phyloP scores from a whole-genome alignment of 495 filamentous ascomycete species.

The Penicillium canariense region DNA sequence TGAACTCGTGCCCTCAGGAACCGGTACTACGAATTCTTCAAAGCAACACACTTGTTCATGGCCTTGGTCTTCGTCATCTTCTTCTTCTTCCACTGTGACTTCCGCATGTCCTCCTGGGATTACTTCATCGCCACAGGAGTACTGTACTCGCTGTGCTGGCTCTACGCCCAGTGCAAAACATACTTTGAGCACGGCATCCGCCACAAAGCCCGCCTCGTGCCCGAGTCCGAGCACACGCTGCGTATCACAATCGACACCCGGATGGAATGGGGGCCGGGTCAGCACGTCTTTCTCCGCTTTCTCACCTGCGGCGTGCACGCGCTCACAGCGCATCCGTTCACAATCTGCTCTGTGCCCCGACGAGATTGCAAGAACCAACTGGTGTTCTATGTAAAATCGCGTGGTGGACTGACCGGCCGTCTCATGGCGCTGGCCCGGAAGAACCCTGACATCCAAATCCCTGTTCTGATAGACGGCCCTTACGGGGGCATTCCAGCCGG shows the following conservation, averaged over 20 bases:
- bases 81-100: constrained; percentile 60
- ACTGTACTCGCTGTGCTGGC: constrained; percentile 41
- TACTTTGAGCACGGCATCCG: constrained; percentile 40
- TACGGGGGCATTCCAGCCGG: constrained; percentile 38
- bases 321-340: constrained; percentile 44
- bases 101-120: constrained; percentile 51
- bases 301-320: constrained; percentile 29
- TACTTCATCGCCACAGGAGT: constrained; percentile 54
- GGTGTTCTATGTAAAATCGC: constrained; percentile 29
- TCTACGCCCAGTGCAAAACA: constrained; percentile 43
- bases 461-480: constrained; percentile 41
- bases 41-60: constrained; percentile 51
- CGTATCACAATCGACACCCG: constrained; percentile 41
- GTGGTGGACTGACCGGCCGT: constrained; percentile 34
- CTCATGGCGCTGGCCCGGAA: constrained; percentile 28
- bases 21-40: constrained; percentile 61
- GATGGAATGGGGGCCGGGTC: constrained; percentile 38
- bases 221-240: constrained; percentile 36
- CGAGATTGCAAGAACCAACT: constrained; percentile 14
- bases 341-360: constrained; percentile 40
- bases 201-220: constrained; percentile 39
- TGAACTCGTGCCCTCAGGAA: constrained; percentile 32
- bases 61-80: constrained; percentile 53
- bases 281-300: constrained; percentile 48
- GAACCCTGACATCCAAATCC: constrained; percentile 23